A percentile compares a stretch with the other conserved stretches of the same genome.
Evolutionary conservation across 1,284 basidiomycete genomes (phyloP).

Genomic region (Melampsora larici-populina): DNA sequence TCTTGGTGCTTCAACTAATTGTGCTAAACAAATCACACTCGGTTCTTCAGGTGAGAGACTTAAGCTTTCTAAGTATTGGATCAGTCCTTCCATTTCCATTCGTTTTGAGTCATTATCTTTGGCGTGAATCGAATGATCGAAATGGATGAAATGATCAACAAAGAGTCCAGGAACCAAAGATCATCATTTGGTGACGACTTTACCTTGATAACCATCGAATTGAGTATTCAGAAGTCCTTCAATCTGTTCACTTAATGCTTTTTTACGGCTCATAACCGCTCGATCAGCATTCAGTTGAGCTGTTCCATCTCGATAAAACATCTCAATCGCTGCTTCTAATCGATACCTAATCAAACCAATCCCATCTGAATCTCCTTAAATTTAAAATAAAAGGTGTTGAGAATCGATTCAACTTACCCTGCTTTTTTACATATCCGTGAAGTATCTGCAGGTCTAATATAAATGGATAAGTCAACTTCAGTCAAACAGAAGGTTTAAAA

Average conservation of each 20-base stretch:
- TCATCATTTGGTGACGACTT: no score
- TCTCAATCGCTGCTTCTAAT: constrained; percentile 33
- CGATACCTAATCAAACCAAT: constrained; percentile 19
- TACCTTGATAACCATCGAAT: constrained; percentile 42
- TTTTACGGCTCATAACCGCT: constrained; percentile 18
- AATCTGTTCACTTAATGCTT: constrained; percentile 22
- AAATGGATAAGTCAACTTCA: not conserved
- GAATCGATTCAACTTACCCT: constrained; percentile 17
- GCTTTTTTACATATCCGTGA: constrained; percentile 40
- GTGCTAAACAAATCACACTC: constrained; percentile 36
- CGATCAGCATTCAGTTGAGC: constrained; percentile 39
- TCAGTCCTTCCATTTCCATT: constrained; percentile 39
- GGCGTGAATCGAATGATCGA: not conserved
- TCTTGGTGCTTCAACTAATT: constrained; percentile 25
- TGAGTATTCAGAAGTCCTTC: constrained; percentile 10
- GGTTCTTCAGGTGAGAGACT: constrained; percentile 36
- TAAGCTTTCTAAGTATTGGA: constrained; percentile 29
- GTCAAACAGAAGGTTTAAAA: not conserved
- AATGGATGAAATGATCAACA: not conserved
- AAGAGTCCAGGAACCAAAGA: not conserved
- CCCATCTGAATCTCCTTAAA: not conserved
- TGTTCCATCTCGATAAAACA: constrained; percentile 31
- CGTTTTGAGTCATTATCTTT: constrained; percentile 18
- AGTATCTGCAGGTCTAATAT: constrained; percentile 37
- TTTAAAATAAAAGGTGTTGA: not conserved